Evolutionary conservation across 192 early-diverging fungal species (phyloP).

Genomic region (Phycomyces blakesleeanus): DNA sequence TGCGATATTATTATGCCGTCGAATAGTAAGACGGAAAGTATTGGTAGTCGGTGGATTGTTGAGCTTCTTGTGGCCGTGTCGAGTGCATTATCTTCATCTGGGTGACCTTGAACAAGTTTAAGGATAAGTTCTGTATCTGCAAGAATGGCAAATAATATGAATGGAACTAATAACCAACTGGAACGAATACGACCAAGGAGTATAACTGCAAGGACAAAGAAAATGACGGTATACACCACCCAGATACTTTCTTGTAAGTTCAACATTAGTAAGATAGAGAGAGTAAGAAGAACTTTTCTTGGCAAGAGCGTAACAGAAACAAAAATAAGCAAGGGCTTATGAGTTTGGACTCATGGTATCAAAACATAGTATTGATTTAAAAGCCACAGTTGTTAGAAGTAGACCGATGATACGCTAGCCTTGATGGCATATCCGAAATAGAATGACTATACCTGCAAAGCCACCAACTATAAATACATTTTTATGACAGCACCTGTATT

Average conservation of each 20-base stretch:
- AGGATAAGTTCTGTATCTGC: background rate
- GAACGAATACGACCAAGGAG: background rate
- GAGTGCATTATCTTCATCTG: background rate
- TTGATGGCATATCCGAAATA: background rate
- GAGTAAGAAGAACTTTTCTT: background rate
- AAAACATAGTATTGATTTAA: background rate
- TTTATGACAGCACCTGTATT: too few species aligned
- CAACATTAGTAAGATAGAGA: background rate
- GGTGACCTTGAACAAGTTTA: background rate
- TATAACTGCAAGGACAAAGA: background rate
- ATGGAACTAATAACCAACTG: background rate
- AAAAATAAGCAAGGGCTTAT: background rate
- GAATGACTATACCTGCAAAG: background rate
- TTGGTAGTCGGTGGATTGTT: background rate
- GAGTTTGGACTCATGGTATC: background rate
- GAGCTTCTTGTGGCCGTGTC: background rate
- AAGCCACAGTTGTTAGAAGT: background rate
- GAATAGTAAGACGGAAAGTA: background rate
- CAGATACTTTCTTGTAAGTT: background rate
- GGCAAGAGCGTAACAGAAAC: background rate
- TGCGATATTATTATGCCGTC: background rate
- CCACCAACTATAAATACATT: slow-evolving; percentile 1
- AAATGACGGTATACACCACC: background rate
- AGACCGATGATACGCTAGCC: background rate
- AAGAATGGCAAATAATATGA: background rate